A percentile compares a stretch with the other conserved stretches of the same genome.
These are phyloP conservation scores for Triangularia verruculosa DNA, from an alignment of 2,329 filamentous ascomycete genomes.

Conservation along the genomic window DNA sequence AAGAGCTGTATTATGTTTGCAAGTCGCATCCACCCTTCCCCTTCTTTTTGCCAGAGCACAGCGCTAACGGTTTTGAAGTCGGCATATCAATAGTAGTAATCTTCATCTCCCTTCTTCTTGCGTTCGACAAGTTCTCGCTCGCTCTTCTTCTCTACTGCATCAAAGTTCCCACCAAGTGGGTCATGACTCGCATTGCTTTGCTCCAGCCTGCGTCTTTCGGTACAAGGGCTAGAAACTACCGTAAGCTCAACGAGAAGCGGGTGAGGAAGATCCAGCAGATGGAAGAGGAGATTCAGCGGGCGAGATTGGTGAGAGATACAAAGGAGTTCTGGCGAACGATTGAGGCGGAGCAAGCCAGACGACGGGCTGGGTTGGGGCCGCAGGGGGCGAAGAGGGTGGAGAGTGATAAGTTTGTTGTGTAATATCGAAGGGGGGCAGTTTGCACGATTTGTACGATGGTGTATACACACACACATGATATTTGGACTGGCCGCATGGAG, in stretches of 20 bases:
- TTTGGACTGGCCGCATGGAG: background rate
- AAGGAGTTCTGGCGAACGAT: constrained; percentile 16
- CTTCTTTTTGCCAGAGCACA: background rate
- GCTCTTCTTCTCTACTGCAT: constrained; percentile 15
- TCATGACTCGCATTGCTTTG: constrained; percentile 11
- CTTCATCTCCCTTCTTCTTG: constrained; percentile 13
- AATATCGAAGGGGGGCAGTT: background rate
- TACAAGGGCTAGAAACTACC: constrained; percentile 9
- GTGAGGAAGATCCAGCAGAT: constrained; percentile 12
- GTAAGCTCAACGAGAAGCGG: constrained; percentile 15
- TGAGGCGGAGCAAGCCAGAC: constrained; percentile 12
- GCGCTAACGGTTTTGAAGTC: too few species aligned
- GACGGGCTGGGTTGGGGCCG: background rate
- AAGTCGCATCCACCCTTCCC: background rate
- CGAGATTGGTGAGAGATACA: constrained; percentile 11
- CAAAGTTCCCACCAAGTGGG: constrained; percentile 15
- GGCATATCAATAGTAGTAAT: constrained; percentile 12
- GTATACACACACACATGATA: background rate
- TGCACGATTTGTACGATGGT: background rate
- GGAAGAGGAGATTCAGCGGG: constrained; percentile 17
- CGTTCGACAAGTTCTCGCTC: constrained; percentile 17
- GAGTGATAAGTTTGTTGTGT: constrained; percentile 11
- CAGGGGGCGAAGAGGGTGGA: constrained; percentile 1
- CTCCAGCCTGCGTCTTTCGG: constrained; percentile 6
- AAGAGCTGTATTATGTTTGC: constrained; percentile 14